Evolutionary conservation across 2,329 filamentous ascomycete species (phyloP), one percentile per base, ranked within the genome.

Genomic region (Beauveria sp.): DNA sequence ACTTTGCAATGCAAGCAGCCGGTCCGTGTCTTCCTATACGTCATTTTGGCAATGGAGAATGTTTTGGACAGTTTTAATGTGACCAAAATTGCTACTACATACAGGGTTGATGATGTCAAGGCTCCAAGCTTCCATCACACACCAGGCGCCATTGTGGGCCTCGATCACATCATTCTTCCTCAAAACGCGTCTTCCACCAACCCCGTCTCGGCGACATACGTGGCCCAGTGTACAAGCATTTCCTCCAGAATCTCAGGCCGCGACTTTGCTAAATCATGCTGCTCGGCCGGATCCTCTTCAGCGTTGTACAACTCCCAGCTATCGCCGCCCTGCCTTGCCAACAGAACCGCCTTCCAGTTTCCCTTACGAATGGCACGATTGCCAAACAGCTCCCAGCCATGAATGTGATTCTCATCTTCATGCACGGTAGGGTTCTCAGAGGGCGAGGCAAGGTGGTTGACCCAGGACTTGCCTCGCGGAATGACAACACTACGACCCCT

Each of bases 151-250:
- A 52, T 40, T 52, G 50, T 52, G 50, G 50, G 30, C n/a, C 50
- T 22, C 50, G 24, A 52, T 52, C 50, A 52, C 50, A 52, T 52
- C 50, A 52, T 52, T 18, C 47, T 12, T 34, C 50, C 20, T 52
- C 26, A 52, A 40, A 52, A 52, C 50, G 30, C 30, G 3, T 52
- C 50, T 38, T 52, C 50, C 24, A 58, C 55, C 12, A 67, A 59
- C 0, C 67, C 68, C n/a, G 64, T 67, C 47, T 66, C 65, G 9
- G 66, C 57, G 12, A 82, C 79, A 70, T 85, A 85, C 63, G 79
- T 75, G 63, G 85, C 79, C 81, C 83, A 86, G 22, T 80, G 72
- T 66, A 78, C 76, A 6, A 84, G 68, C 67, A 85, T 71, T 62
- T 78, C 72, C 62, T 77, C 66, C 46, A 85, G 63, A 5, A 75